phyloP scores from a whole-genome alignment of 345 rosid species.

The Populus alba region DNA sequence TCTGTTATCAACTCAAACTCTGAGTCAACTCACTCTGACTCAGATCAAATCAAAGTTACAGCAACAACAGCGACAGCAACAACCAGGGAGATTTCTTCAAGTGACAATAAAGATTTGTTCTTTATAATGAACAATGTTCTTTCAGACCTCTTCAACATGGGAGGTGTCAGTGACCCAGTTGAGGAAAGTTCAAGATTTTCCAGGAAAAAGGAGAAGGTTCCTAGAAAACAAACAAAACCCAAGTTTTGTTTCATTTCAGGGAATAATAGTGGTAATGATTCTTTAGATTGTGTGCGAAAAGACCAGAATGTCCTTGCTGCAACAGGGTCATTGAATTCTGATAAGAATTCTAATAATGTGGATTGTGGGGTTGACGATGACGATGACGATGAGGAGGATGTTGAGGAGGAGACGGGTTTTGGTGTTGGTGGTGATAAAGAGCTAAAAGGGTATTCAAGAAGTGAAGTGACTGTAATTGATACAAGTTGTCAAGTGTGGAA shows the following conservation, averaged over 20 bases:
- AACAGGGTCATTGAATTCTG: constrained; percentile 32
- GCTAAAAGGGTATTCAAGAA: constrained; percentile 73
- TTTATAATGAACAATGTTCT: constrained; percentile 67
- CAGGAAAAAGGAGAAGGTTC: constrained; percentile 34
- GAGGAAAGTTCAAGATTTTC: constrained; percentile 17
- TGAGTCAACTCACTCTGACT: constrained; percentile 31
- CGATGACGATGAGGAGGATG: constrained; percentile 26
- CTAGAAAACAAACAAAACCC: constrained; percentile 84
- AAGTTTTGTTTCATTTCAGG: constrained; percentile 42
- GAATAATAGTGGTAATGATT: constrained; percentile 7
- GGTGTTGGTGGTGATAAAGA: constrained; percentile 36
- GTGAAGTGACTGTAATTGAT: constrained; percentile 93
- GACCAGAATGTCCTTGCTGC: constrained; percentile 29
- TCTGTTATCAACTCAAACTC: constrained; percentile 18
- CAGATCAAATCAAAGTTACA: constrained; percentile 21
- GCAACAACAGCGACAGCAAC: constrained; percentile 12
- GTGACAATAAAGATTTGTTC: constrained; percentile 43
- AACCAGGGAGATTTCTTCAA: constrained; percentile 4
- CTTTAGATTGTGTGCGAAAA: constrained; percentile 16
- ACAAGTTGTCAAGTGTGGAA: constrained; percentile 81
- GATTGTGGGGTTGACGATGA: constrained; percentile 18
- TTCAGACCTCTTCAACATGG: constrained; percentile 77
- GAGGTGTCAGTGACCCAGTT: constrained; percentile 8
- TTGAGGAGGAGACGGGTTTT: constrained; percentile 28
- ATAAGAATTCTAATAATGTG: constrained; percentile 20